Base-by-base conservation (phyloP, 805 yeast genomes). In the Kluyveromyces siamensis region DNA sequence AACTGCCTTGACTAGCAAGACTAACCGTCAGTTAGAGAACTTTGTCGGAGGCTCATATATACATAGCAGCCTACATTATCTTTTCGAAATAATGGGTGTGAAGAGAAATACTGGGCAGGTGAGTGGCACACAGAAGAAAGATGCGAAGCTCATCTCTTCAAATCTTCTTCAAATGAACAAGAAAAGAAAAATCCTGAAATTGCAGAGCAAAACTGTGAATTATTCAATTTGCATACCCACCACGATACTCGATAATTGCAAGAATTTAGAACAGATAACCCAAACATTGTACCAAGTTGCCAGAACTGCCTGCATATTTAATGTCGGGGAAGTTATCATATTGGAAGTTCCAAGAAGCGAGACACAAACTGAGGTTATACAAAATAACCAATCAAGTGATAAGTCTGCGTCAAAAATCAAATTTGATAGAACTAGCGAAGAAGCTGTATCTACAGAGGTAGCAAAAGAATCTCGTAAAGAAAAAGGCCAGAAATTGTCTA, bases 281-380 rank as follows among this genome's bases (percentile, higher is more conserved):
- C 72, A 77, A 50, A 72, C 80, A 1, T 80, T 85, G 1, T 85
- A 89, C 58, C 95, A 88, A 63, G 73, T 90, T 14, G 90, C 96
- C 11, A 79, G 84, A 57, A 79, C 82, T 2, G 84, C 88, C 3
- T 77, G 85, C 27, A 71, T 79, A 1, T 88, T 74, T 63, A 76
- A 80, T 47, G 87, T 87, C 6, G 76, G 79, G 6, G 97, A 90
- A 60, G 72, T 90, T 30, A 80, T 89, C 2, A 70, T 90, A 1
- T 71, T 87, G 56, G 85, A 86, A 51, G 68, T 79, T 2, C 67
- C 67, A 11, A 66, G 66, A 36, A 55, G 43, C 6, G 49, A 51
- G n/a, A 55, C 52, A 30, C 54, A 49, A 30, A 48, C 50, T 57
- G 36, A 58, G 57, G 14, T 51, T 57, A 40, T 58, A 57, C 37